Conservation (phyloP, 305 asterid species). For the Petunia hybrid region DNA sequence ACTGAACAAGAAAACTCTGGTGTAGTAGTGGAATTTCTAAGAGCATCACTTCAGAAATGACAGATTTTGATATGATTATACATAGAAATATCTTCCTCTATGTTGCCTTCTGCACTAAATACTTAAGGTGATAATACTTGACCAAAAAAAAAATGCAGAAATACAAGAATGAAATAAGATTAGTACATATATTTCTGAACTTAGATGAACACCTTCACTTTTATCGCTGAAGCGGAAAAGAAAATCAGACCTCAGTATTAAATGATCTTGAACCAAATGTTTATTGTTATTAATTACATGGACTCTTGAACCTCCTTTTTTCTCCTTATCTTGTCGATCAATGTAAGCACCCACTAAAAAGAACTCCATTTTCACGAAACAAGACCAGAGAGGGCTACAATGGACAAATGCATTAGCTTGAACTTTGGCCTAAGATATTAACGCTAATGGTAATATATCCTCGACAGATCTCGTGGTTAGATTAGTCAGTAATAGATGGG, state of each 20-base stretch:
- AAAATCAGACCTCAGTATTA: constrained; percentile 12
- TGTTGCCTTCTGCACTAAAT: not conserved
- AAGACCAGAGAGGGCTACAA: not conserved
- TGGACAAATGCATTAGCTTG: constrained; percentile 15
- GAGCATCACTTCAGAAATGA: not conserved
- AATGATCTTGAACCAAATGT: not conserved
- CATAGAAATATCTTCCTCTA: not conserved
- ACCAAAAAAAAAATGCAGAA: not conserved
- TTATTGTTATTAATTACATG: not conserved
- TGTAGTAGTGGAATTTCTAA: not conserved
- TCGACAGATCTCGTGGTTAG: not conserved
- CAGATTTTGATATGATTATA: constrained; percentile 1
- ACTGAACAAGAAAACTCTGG: not conserved
- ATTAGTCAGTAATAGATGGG: not conserved
- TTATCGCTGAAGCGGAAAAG: not conserved
- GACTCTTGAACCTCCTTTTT: constrained; percentile 14
- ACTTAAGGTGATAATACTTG: constrained; percentile 2
- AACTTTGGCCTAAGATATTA: not conserved
- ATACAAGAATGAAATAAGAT: not conserved
- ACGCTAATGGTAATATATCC: not conserved
- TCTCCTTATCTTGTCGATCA: constrained; percentile 8
- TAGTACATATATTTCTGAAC: not conserved
- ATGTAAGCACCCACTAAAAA: not conserved
- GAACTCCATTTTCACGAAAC: constrained; percentile 11
- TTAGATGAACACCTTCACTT: not conserved